Conservation (phyloP, 2,329 filamentous ascomycete species). For the Orbilia javanica region DNA sequence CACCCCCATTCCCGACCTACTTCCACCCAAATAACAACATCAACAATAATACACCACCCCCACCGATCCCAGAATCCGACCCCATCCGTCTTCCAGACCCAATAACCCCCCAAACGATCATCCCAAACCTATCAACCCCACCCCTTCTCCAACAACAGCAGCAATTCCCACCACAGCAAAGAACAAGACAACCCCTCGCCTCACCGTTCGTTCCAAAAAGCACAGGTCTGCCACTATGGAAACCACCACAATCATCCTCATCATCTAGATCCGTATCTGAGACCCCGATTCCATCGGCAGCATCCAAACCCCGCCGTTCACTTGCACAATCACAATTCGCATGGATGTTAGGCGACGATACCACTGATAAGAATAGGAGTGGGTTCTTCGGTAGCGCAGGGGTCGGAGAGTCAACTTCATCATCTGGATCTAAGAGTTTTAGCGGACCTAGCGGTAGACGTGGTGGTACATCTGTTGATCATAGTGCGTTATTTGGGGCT, state of each 20-base stretch:
- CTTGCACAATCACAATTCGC: slow-evolving; percentile 62
- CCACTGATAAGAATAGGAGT: slow-evolving; percentile 56
- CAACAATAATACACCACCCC: slow-evolving; percentile 1
- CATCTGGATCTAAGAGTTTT: slow-evolving; percentile 33
- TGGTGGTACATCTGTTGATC: slow-evolving; percentile 4
- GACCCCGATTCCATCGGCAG: slow-evolving; percentile 2
- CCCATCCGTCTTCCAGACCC: neutral
- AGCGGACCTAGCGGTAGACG: slow-evolving; percentile 27
- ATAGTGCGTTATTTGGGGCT: slow-evolving; percentile 29
- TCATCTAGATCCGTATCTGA: slow-evolving; percentile 26
- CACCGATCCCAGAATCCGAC: neutral
- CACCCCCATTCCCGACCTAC: slow-evolving; percentile 54
- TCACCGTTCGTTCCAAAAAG: slow-evolving; percentile 12
- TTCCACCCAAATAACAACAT: slow-evolving; percentile 12
- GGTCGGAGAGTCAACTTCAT: neutral
- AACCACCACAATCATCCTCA: slow-evolving; percentile 8
- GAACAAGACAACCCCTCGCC: slow-evolving; percentile 8
- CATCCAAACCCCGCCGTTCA: slow-evolving; percentile 53
- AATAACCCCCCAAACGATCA: slow-evolving; percentile 11
- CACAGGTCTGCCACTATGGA: slow-evolving; percentile 35
- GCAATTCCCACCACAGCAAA: slow-evolving; percentile 4
- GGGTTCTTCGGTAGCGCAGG: slow-evolving; percentile 51
- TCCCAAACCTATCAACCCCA: neutral
- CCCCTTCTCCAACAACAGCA: neutral
- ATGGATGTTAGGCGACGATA: slow-evolving; percentile 62